phyloP scores from a whole-genome alignment of 805 yeast species.

The Candida loeiensis region DNA sequence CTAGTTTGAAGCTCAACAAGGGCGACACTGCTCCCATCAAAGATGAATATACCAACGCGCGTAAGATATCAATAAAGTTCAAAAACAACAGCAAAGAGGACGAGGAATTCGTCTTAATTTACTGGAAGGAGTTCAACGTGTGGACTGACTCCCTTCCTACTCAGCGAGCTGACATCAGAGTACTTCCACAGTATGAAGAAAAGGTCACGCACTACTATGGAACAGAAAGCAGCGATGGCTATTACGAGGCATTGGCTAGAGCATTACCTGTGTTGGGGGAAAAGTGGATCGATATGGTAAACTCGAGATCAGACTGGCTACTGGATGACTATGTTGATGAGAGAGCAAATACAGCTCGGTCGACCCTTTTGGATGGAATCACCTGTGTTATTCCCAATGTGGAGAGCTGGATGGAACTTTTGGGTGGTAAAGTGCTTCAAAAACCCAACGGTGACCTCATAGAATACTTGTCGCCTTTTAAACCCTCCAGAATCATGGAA shows the following conservation, averaged over 20 bases:
- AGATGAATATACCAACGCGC: slow-evolving; percentile 11
- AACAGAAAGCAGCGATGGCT: not conserved
- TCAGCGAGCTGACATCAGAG: slow-evolving; percentile 1
- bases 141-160: not conserved
- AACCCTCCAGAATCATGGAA: not conserved
- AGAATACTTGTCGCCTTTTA: not conserved
- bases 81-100: slow-evolving; percentile 7
- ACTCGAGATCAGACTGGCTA: not conserved
- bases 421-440: slow-evolving; percentile 4
- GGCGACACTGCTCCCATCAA: slow-evolving; percentile 9
- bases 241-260: slow-evolving; percentile 21
- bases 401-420: not conserved
- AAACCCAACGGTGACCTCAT: not conserved
- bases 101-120: slow-evolving; percentile 6
- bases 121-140: slow-evolving; percentile 13
- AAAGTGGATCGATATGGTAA: slow-evolving; percentile 19
- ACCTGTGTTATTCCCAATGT: slow-evolving; percentile 5
- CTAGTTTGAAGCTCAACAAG: slow-evolving; percentile 17
- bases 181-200: not conserved
- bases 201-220: slow-evolving; percentile 23
- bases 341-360: not conserved
- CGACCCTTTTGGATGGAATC: slow-evolving; percentile 5
- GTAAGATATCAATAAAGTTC: slow-evolving; percentile 10
- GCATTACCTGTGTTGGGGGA: slow-evolving; percentile 27
- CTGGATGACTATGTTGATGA: not conserved